A percentile compares a stretch with the other conserved stretches of the same genome.
Evolutionary conservation across 2,329 filamentous ascomycete genomes (phyloP).

Genomic region (Pyrenophora graminea): DNA sequence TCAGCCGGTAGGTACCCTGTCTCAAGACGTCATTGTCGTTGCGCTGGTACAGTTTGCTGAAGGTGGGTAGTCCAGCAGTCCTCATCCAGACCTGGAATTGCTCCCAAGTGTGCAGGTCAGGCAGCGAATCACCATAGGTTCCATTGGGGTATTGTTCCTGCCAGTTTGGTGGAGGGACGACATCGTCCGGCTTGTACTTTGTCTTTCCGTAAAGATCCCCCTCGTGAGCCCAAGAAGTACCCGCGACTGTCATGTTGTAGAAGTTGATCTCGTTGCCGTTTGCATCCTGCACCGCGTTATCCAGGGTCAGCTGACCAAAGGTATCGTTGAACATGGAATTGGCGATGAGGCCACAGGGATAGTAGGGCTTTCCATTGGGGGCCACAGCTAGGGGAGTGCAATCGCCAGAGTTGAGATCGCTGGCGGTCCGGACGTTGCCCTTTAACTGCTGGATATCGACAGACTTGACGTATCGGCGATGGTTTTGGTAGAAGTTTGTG

Average conservation of each 20-base stretch:
- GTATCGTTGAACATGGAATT: slow-evolving; percentile 98
- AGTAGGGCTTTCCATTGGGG: slow-evolving; percentile 68
- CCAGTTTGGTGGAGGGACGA: slow-evolving; percentile 90
- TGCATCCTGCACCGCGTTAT: slow-evolving; percentile 55
- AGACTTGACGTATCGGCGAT: slow-evolving; percentile 91
- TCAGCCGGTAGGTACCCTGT: slow-evolving; percentile 73
- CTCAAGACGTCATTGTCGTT: slow-evolving; percentile 74
- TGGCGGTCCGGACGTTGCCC: slow-evolving; percentile 65
- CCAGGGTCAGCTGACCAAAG: slow-evolving; percentile 67
- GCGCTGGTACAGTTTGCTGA: slow-evolving; percentile 88
- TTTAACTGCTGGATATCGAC: slow-evolving; percentile 83
- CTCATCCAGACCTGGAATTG: slow-evolving; percentile 99
- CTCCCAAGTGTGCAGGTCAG: slow-evolving; percentile 75
- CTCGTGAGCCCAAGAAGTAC: slow-evolving; percentile 88
- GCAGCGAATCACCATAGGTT: slow-evolving; percentile 68
- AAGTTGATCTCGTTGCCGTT: slow-evolving; percentile 46
- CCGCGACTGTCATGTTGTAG: slow-evolving; percentile 76
- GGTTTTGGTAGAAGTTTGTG: slow-evolving; percentile 98
- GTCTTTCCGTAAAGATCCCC: slow-evolving; percentile 75
- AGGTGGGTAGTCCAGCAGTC: slow-evolving; percentile 88
- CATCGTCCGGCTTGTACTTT: slow-evolving; percentile 65
- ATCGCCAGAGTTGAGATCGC: slow-evolving; percentile 67
- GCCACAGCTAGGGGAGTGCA: slow-evolving; percentile 70
- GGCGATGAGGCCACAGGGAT: slow-evolving; percentile 93
- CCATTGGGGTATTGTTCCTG: slow-evolving; percentile 67